These are phyloP conservation scores for Globisporangium yorkense DNA, from an alignment of 352 stramenopile species.

Conservation along the genomic window DNA sequence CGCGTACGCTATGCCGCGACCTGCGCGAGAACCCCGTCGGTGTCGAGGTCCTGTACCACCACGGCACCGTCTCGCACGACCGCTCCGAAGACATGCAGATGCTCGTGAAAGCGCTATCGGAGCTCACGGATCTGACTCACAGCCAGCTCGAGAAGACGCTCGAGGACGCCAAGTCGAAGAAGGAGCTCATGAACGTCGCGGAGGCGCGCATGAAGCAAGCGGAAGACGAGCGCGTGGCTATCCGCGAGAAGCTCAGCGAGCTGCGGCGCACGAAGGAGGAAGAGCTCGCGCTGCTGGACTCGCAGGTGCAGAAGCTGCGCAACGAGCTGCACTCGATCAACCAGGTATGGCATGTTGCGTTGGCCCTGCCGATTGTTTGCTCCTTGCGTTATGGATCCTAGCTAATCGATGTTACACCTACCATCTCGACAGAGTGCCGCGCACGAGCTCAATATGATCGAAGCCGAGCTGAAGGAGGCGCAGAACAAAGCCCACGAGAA, in stretches of 20 bases:
- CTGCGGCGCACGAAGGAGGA: slow-evolving; percentile 80
- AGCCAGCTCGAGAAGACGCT: slow-evolving; percentile 76
- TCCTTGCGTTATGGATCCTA: background rate
- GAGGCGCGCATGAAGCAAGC: slow-evolving; percentile 78
- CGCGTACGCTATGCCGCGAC: slow-evolving; percentile 59
- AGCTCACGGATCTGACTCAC: slow-evolving; percentile 79
- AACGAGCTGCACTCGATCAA: slow-evolving; percentile 72
- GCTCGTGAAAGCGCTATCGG: slow-evolving; percentile 69
- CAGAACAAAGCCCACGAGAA: slow-evolving; percentile 68
- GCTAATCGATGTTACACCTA: background rate
- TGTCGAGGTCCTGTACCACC: slow-evolving; percentile 70
- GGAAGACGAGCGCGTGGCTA: slow-evolving; percentile 68
- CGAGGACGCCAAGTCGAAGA: slow-evolving; percentile 82
- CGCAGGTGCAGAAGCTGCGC: slow-evolving; percentile 77
- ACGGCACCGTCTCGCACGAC: slow-evolving; percentile 44
- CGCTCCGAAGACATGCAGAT: slow-evolving; percentile 63
- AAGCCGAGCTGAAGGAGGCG: slow-evolving; percentile 67
- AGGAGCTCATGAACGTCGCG: slow-evolving; percentile 68
- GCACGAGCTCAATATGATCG: slow-evolving; percentile 73
- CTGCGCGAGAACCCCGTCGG: slow-evolving; percentile 68
- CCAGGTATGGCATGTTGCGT: slow-evolving; percentile 23
- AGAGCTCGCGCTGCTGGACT: slow-evolving; percentile 71
- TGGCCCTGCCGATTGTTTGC: background rate
- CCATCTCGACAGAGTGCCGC: slow-evolving; percentile 31
- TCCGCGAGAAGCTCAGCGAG: slow-evolving; percentile 72